Evolutionary conservation across 164 flowering plant species (phyloP).

Genomic region (Stephania cephalantha): DNA sequence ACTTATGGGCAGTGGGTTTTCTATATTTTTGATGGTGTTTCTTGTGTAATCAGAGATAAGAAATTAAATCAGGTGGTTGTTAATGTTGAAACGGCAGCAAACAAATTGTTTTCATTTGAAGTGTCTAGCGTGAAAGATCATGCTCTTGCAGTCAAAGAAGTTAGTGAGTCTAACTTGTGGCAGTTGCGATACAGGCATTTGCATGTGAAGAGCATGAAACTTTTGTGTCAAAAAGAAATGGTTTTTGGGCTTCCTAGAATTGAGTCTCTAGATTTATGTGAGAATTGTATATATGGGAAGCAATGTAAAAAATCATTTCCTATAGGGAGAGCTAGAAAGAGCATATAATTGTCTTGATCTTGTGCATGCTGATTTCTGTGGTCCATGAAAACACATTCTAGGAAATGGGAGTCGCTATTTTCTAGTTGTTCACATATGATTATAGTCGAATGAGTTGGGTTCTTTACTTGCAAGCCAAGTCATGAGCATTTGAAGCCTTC

Average conservation of each 20-base stretch:
- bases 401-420: neutral
- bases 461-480: neutral
- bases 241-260: slow-evolving; percentile 2
- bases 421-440: neutral
- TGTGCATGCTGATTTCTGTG: neutral
- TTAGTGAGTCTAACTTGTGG: too few relatives aligned
- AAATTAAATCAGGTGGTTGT: neutral
- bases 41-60: neutral
- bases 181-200: slow-evolving; percentile 1
- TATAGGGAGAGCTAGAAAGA: neutral
- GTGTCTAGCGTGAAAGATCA: neutral
- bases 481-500: neutral
- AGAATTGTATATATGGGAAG: slow-evolving; percentile 3
- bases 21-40: slow-evolving; percentile 8
- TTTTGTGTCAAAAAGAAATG: neutral
- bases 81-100: slow-evolving; percentile 1
- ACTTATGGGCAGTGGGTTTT: slow-evolving; percentile 1
- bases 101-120: slow-evolving; percentile 14
- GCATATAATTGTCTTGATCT: neutral
- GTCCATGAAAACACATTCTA: neutral
- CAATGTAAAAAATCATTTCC: slow-evolving; percentile 8
- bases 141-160: too few relatives aligned
- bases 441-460: slow-evolving; percentile 1
- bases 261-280: slow-evolving; percentile 4
- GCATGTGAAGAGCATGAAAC: neutral